Base-by-base conservation (phyloP, 371 early-diverging fungal species). In the Mucor indicus region DNA sequence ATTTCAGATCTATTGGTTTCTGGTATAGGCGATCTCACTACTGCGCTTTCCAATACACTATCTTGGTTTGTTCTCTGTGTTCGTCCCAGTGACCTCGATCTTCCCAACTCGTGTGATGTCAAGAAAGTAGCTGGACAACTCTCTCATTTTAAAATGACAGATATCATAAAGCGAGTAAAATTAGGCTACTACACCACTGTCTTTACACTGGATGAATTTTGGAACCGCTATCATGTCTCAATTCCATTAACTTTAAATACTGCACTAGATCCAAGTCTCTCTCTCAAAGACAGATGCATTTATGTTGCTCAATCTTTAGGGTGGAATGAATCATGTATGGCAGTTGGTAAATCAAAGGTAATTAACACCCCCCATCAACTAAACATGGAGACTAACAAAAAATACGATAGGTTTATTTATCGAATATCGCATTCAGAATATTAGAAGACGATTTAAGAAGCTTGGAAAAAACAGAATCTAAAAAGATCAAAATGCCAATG, bases 61-160 rank as follows among this genome's bases (percentile, higher is more conserved):
- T 73, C 89, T 10, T 95, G 95, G 95, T 89, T 83, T 57, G 72
- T 95, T 24, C 61, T 90, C 52, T 91, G 91, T 70, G 65, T 96
- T 37, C 76, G 80, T 29, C 86, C 90, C 1, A 84, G 86, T 53
- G 85, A 86, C 48, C 64, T 80, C 2, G 67, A 71, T 37, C 62
- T 77, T 55, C 67, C 81, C 20, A 65, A 71, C 31, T 57, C 67
- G 7, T 83, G 81, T 55, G 87, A 89, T 66, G 56, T 65, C 19
- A 73, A 69, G 19, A 67, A 67, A 32, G 62, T 92, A 7, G 42
- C 70, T 32, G 50, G 64, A 24, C 90, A 91, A 52, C 63, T 83
- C 8, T 39, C 62, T 1, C 50, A 56, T 3, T 75, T 74, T 37
- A 79, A 77, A 31, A 19, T 90, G 9, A 38, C 61, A 10, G 60